These are phyloP conservation scores for Jaltomata sinuosa DNA, from an alignment of 257 asterid genomes.

Conservation along the genomic window DNA sequence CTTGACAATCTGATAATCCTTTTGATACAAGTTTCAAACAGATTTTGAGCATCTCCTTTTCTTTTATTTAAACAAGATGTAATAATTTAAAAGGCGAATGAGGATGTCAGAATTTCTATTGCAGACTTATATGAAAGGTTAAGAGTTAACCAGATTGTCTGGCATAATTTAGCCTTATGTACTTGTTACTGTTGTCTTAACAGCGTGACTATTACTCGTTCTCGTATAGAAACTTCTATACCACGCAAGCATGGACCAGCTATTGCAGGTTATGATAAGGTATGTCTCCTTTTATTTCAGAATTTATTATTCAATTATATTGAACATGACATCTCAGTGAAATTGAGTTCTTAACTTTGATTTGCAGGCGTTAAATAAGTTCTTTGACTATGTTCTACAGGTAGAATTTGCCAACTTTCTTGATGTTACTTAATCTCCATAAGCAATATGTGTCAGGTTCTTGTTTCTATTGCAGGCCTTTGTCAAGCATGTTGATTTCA, in stretches of 20 bases:
- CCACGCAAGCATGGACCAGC: constrained; percentile 99
- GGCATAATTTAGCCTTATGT: not conserved
- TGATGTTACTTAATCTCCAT: not conserved
- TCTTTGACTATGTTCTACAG: constrained; percentile 75
- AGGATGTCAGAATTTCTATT: not conserved
- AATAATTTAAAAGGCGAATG: not conserved
- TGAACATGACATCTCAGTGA: not conserved
- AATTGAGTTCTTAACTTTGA: not conserved
- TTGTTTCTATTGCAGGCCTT: constrained; percentile 54
- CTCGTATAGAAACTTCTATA: constrained; percentile 86
- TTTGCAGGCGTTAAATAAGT: constrained; percentile 79
- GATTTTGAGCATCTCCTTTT: not conserved
- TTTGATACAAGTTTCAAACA: not conserved
- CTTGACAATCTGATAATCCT: not conserved
- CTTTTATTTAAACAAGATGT: not conserved
- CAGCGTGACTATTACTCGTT: constrained; percentile 78
- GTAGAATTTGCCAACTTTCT: constrained; percentile 20
- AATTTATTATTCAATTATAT: not conserved
- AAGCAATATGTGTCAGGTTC: not conserved
- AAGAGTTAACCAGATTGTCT: not conserved
- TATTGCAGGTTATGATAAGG: constrained; percentile 90
- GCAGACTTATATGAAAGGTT: not conserved
- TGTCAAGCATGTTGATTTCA: constrained; percentile 73
- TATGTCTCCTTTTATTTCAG: constrained; percentile 15
- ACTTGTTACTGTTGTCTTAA: constrained; percentile 13